Percentiles rank a stretch among this genome's conserved stretches.
Evolutionary conservation across 108 stramenopile species (phyloP).

Genomic region (Pseudonitzschia multistriata): DNA sequence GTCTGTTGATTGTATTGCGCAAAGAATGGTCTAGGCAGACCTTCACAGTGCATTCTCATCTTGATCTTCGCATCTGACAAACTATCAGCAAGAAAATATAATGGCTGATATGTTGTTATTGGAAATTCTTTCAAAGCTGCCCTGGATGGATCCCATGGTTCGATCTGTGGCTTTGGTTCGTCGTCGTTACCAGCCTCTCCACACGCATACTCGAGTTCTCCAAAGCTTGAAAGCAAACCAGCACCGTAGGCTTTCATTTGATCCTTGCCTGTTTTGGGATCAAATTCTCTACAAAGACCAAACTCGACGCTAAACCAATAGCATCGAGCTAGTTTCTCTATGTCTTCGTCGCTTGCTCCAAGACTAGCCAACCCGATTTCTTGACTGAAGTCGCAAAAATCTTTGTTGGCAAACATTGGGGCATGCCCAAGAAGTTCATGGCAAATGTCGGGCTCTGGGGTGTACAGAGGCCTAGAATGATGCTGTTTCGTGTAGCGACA

Average conservation of each 20-base stretch:
- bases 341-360: conserved; percentile 93
- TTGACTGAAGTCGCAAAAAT: conserved; percentile 96
- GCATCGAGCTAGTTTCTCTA: conserved; percentile 77
- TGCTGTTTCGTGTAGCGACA: conserved; percentile 5
- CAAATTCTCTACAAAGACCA: conserved; percentile 77
- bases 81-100: conserved; percentile 93
- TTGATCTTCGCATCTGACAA: conserved; percentile 83
- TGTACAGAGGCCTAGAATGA: conserved; percentile 49
- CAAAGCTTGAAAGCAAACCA: conserved; percentile 92
- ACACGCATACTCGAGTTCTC: conserved; percentile 95
- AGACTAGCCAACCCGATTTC: conserved; percentile 95
- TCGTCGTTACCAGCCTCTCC: conserved; percentile 37
- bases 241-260: conserved; percentile 94
- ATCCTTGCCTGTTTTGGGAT: conserved; percentile 36
- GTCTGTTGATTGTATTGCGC: conserved; percentile 86
- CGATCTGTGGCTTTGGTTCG: conserved; percentile 53
- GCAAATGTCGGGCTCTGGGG: conserved; percentile 97
- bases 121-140: conserved; percentile 90
- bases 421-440: conserved; percentile 95
- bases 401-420: conserved; percentile 95
- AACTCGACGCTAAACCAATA: conserved; percentile 98
- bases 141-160: conserved; percentile 91
- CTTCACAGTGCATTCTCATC: conserved; percentile 88
- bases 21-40: conserved; percentile 85
- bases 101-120: conserved; percentile 95